These are phyloP conservation scores for Cydonia oblonga DNA, from an alignment of 331 rosid genomes.

Conservation along the genomic window DNA sequence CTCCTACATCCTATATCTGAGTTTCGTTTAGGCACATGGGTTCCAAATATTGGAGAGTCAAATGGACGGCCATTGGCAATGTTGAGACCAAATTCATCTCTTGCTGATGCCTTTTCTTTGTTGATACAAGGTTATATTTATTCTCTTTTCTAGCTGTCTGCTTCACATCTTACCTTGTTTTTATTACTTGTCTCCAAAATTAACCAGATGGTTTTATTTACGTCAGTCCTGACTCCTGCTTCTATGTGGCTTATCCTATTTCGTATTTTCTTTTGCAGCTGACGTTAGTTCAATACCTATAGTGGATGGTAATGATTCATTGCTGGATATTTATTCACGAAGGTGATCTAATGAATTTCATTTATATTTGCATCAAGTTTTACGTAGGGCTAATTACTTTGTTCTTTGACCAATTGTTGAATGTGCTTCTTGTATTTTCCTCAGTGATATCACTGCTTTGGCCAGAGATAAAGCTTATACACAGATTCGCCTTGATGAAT, in stretches of 20 bases:
- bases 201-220: background rate
- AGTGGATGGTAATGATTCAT: slow-evolving; percentile 76
- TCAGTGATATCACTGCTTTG: slow-evolving; percentile 93
- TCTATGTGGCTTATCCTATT: slow-evolving; percentile 4
- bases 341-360: slow-evolving; percentile 30
- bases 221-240: background rate
- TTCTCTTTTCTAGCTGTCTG: slow-evolving; percentile 16
- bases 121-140: slow-evolving; percentile 61
- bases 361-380: background rate
- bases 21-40: slow-evolving; percentile 73
- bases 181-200: background rate
- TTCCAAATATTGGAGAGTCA: slow-evolving; percentile 68
- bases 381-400: background rate
- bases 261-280: slow-evolving; percentile 44
- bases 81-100: slow-evolving; percentile 64
- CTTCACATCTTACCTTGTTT: background rate
- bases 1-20: slow-evolving; percentile 65
- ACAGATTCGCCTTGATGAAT: slow-evolving; percentile 63
- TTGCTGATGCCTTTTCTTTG: slow-evolving; percentile 53
- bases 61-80: slow-evolving; percentile 49
- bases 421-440: slow-evolving; percentile 6
- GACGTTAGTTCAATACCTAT: slow-evolving; percentile 90
- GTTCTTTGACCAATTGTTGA: background rate
- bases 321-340: slow-evolving; percentile 85
- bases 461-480: slow-evolving; percentile 87